phyloP scores from a whole-genome alignment of 2,329 filamentous ascomycete species.

The Venturia pyrina region DNA sequence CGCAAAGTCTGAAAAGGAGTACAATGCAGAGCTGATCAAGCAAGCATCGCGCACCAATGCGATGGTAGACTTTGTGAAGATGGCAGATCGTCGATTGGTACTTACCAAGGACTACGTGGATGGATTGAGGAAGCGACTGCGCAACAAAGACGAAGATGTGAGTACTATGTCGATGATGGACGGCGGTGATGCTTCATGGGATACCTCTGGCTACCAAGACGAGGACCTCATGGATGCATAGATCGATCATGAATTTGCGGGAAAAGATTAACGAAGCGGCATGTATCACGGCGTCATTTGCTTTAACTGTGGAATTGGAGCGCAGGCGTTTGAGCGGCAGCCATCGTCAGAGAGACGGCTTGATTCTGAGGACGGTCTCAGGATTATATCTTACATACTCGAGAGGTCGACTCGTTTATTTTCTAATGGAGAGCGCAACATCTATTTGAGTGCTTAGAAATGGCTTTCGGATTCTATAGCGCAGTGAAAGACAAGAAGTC shows the following conservation, averaged over 20 bases:
- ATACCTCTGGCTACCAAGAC: neutral
- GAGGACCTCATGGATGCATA: constrained; percentile 12
- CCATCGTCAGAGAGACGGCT: neutral
- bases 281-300: constrained; percentile 2
- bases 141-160: constrained; percentile 5
- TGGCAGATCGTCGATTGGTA: constrained; percentile 45
- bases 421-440: neutral
- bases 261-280: neutral
- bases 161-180: neutral
- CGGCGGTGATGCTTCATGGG: neutral
- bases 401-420: neutral
- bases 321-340: neutral
- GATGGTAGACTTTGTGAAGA: constrained; percentile 42
- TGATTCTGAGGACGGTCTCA: neutral
- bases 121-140: constrained; percentile 33
- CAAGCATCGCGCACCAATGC: constrained; percentile 41
- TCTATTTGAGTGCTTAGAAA: neutral
- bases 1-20: constrained; percentile 30
- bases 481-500: neutral
- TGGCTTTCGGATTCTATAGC: neutral
- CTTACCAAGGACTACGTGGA: constrained; percentile 51
- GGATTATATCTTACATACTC: neutral
- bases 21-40: constrained; percentile 34
- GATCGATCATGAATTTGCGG: neutral
- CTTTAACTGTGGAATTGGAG: neutral